Evolutionary conservation across 2,329 filamentous ascomycete genomes (phyloP).

Genomic region (Claviceps sp.): DNA sequence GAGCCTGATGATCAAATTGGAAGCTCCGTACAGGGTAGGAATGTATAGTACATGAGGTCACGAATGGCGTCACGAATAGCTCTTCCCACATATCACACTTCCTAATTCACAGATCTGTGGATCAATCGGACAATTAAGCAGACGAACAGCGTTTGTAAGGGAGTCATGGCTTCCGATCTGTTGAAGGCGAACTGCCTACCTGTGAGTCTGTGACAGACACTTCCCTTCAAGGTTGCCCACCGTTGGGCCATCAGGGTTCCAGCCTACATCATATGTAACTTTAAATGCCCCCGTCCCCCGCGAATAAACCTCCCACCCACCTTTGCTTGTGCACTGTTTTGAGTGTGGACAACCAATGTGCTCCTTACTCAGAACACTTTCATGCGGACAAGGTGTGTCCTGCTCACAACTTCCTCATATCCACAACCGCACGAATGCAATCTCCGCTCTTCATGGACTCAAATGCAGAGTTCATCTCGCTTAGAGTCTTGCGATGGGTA

Average conservation of each 20-base stretch:
- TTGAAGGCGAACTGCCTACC: too few species aligned
- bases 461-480: slow-evolving; percentile 80
- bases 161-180: too few species aligned
- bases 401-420: slow-evolving; percentile 33
- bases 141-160: too few species aligned
- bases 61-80: too few species aligned
- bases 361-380: neutral
- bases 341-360: neutral
- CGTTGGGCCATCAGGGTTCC: neutral
- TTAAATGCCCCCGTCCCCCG: neutral
- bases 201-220: too few species aligned
- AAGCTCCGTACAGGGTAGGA: too few species aligned
- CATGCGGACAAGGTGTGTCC: neutral
- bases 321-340: neutral
- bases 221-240: too few species aligned
- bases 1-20: too few species aligned
- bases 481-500: slow-evolving; percentile 77
- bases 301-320: neutral
- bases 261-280: neutral
- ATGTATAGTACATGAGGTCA: too few species aligned
- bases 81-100: too few species aligned
- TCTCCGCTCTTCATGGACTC: slow-evolving; percentile 91
- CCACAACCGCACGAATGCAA: slow-evolving; percentile 90
- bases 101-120: too few species aligned
- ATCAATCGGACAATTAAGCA: too few species aligned